phyloP scores from a whole-genome alignment of 1,284 basidiomycete species.

The Cutaneotrichosporon mucoides region DNA sequence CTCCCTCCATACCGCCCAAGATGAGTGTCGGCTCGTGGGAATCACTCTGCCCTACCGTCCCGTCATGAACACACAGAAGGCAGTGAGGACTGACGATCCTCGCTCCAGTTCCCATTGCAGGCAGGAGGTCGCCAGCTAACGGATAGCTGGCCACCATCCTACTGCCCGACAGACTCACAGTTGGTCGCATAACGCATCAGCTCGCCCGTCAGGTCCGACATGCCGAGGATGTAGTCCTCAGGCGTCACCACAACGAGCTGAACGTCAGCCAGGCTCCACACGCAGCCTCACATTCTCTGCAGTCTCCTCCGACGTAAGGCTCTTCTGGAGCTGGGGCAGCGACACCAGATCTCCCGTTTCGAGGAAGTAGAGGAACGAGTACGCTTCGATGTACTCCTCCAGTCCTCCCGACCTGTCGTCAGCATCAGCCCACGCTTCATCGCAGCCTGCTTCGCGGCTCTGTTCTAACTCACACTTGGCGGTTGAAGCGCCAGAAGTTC shows the following conservation, averaged over 20 bases:
- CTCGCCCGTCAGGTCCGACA: slow-evolving; percentile 93
- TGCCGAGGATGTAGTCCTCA: slow-evolving; percentile 83
- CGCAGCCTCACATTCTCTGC: slow-evolving; percentile 8
- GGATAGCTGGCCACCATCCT: no score
- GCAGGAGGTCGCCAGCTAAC: no score
- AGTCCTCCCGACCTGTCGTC: slow-evolving; percentile 53
- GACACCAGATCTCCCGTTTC: slow-evolving; percentile 67
- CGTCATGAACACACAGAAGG: no score
- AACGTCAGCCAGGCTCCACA: not conserved
- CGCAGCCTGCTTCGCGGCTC: not conserved
- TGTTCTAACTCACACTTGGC: slow-evolving; percentile 61
- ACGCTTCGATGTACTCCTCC: slow-evolving; percentile 90
- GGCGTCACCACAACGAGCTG: slow-evolving; percentile 62
- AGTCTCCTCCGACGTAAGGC: slow-evolving; percentile 54
- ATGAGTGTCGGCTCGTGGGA: no score
- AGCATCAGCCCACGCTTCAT: not conserved
- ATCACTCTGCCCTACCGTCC: no score
- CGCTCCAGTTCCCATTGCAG: no score
- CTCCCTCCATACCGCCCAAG: no score
- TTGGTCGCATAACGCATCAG: slow-evolving; percentile 90
- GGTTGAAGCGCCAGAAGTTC: slow-evolving; percentile 72
- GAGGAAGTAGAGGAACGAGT: slow-evolving; percentile 84
- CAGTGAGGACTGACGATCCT: no score
- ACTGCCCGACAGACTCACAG: slow-evolving; percentile 22
- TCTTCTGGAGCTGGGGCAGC: slow-evolving; percentile 63